phyloP scores from a whole-genome alignment of 305 asterid species.

The Fraxinus albicans region DNA sequence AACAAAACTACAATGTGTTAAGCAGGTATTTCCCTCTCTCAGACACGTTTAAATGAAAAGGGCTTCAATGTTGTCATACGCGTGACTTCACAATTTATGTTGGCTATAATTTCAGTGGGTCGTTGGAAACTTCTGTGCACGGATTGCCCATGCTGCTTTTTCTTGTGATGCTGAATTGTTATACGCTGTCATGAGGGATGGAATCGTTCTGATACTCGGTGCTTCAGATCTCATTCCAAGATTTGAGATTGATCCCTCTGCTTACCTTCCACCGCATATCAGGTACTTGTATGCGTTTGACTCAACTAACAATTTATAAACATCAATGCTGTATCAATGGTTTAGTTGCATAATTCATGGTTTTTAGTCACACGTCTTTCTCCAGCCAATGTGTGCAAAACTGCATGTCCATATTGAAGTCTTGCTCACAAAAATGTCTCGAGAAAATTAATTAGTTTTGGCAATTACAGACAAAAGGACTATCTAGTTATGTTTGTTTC shows the following conservation, averaged over 20 bases:
- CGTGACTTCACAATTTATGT: not conserved
- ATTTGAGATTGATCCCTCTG: slow-evolving; percentile 66
- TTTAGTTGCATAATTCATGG: not conserved
- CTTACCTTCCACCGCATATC: slow-evolving; percentile 49
- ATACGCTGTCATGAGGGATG: slow-evolving; percentile 63
- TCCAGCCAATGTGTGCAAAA: not conserved
- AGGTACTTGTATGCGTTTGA: slow-evolving; percentile 31
- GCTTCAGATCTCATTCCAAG: slow-evolving; percentile 58
- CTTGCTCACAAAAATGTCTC: not conserved
- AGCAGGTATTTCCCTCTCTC: slow-evolving; percentile 47
- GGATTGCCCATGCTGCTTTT: slow-evolving; percentile 58
- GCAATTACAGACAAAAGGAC: not conserved
- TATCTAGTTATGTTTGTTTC: not conserved
- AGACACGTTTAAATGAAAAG: not conserved
- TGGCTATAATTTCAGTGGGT: slow-evolving; percentile 51
- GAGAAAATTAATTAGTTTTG: not conserved
- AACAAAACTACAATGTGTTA: slow-evolving; percentile 47
- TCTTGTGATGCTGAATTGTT: slow-evolving; percentile 58
- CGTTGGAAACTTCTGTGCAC: slow-evolving; percentile 57
- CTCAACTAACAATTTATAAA: not conserved
- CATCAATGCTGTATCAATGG: not conserved
- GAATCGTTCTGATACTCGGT: slow-evolving; percentile 54
- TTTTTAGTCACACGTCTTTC: not conserved
- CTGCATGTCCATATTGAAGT: not conserved
- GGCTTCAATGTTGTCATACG: not conserved